A percentile compares a stretch with the other conserved stretches of the same genome.
Evolutionary conservation across 1,284 basidiomycete species (phyloP).

Genomic region (Cutaneotrichosporon cutaneum): DNA sequence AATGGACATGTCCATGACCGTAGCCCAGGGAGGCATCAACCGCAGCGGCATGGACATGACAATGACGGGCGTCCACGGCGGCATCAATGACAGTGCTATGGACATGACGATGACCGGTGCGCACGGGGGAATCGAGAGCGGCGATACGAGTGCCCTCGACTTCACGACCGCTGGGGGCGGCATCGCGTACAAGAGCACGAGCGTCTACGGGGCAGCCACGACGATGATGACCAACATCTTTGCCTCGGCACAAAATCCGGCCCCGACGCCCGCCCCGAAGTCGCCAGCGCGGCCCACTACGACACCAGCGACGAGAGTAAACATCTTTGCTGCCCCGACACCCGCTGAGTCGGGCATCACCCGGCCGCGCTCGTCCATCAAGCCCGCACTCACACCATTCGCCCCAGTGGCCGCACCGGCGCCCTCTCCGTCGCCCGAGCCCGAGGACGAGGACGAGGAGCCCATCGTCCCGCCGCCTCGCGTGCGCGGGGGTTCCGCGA

Average conservation of each 20-base stretch:
- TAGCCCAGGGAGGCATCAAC: conserved; percentile 10
- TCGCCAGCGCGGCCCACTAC: neutral
- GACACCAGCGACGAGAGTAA: conserved; percentile 11
- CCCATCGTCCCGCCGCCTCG: neutral
- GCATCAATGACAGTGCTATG: conserved; percentile 4
- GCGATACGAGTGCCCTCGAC: conserved; percentile 2
- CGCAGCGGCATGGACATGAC: conserved; percentile 15
- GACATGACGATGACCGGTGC: neutral
- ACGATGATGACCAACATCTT: conserved; percentile 19
- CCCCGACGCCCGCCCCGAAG: conserved; percentile 5
- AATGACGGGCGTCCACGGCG: conserved; percentile 9
- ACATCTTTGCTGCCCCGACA: conserved; percentile 18
- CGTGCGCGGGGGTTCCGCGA: conserved; percentile 9
- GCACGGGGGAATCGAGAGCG: neutral
- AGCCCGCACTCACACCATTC: conserved; percentile 6
- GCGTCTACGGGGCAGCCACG: conserved; percentile 5
- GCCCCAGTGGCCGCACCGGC: neutral
- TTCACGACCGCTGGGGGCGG: conserved; percentile 17
- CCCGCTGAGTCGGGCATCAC: neutral
- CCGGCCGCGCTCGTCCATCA: neutral
- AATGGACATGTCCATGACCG: conserved; percentile 31
- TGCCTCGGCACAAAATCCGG: conserved; percentile 4
- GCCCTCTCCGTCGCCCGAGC: neutral
- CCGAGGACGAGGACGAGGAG: neutral
- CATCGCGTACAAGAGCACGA: conserved; percentile 13